Base-by-base conservation (phyloP, 2,329 filamentous ascomycete genomes). In the Alternaria sp. region DNA sequence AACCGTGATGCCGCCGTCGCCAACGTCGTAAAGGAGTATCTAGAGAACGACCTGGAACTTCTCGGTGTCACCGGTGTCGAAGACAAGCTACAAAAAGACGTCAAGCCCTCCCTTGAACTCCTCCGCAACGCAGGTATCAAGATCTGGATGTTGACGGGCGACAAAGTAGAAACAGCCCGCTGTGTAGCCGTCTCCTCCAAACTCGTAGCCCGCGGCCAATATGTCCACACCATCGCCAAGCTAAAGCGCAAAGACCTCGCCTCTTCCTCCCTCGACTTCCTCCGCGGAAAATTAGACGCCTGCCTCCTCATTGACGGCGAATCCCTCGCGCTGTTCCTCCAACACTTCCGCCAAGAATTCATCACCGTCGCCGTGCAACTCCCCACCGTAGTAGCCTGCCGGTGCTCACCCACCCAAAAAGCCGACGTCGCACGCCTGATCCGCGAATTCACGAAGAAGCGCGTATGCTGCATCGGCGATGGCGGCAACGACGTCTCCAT, bases 111-210 rank as follows among this genome's bases (percentile, higher is more conserved):
- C 0, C 85, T 99, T 6, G 96, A 99, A 80, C 88, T 99, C 6
- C 87, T 99, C 56, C 92, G 96, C 69, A 99, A 99, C 73, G 96
- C 96, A 0, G 96, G 96, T 25, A 96, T 99, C 82, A 98, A 98
- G 80, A 98, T 99, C 54, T 99, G 96, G 96, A 99, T 99, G 96
- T 85, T 99, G 77, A 99, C 96, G 0, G 96, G 96, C 50, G 96
- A 99, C 85, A 99, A 99, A 81, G 93, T 99, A 3, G 96, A 99
- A 81, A 99, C 96, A 13, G 96, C 96, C 15, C 90, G 96, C 36
- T 99, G 96, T 80, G 95, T 99, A 12, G 96, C 96, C 2, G 91
- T 99, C 46, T 96, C 92, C 75, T 94, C 95, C 28, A 97, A 97
- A 79, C 87, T 99, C 7, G 96, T 99, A 13, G 91, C 93, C 5